phyloP scores from a whole-genome alignment of 352 stramenopile species.

The Globisporangium paddicum region DNA sequence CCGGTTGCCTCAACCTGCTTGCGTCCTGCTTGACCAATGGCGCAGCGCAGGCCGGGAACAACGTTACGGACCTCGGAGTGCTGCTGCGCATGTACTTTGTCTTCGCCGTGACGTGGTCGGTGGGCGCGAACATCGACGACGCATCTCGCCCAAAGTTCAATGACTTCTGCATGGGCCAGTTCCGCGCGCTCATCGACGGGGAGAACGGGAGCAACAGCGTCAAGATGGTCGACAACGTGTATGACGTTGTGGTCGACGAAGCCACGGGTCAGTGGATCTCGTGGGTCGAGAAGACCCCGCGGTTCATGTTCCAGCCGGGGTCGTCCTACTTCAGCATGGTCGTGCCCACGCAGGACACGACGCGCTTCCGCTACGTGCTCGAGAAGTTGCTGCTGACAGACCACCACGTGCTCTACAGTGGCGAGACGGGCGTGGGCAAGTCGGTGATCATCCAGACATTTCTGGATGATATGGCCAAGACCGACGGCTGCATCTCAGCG shows the following conservation, averaged over 20 bases:
- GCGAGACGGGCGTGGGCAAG: constrained; percentile 92
- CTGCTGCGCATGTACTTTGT: constrained; percentile 87
- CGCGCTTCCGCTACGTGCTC: constrained; percentile 91
- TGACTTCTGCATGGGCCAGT: constrained; percentile 79
- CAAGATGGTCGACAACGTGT: constrained; percentile 66
- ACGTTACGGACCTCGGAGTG: constrained; percentile 42
- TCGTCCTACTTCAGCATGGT: constrained; percentile 94
- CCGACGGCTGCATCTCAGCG: constrained; percentile 68
- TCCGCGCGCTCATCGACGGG: constrained; percentile 51
- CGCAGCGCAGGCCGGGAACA: constrained; percentile 32
- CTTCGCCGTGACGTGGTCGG: constrained; percentile 82
- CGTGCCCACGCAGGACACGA: constrained; percentile 93
- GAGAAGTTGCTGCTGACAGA: constrained; percentile 81
- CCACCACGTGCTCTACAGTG: constrained; percentile 87
- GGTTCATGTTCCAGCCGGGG: constrained; percentile 80
- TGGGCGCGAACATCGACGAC: constrained; percentile 88
- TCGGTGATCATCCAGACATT: constrained; percentile 91
- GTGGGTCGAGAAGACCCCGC: constrained; percentile 87
- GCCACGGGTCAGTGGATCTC: constrained; percentile 63
- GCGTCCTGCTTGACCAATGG: constrained; percentile 59
- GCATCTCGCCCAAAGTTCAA: constrained; percentile 78
- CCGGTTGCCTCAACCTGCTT: constrained; percentile 85
- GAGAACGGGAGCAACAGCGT: constrained; percentile 20
- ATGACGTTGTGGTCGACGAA: constrained; percentile 84
- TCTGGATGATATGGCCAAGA: constrained; percentile 85